Evolutionary conservation across 306 rosid genomes (phyloP).

Genomic region (Prinsepia uniflora): DNA sequence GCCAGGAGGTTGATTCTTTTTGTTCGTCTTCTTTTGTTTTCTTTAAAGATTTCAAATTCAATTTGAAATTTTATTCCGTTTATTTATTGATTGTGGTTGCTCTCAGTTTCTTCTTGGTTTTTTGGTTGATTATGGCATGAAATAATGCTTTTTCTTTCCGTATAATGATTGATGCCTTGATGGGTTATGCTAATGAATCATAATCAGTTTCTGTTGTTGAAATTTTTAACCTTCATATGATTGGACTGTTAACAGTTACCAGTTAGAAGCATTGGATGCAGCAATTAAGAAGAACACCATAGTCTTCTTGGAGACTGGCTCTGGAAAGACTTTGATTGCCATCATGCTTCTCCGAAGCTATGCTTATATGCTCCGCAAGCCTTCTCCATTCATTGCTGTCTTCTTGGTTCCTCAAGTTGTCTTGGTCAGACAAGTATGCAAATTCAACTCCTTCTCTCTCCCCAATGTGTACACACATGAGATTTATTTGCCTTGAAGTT

Average conservation of each 20-base stretch:
- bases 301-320: slow-evolving; percentile 81
- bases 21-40: background rate
- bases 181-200: background rate
- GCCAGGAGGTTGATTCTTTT: slow-evolving; percentile 54
- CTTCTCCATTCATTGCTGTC: slow-evolving; percentile 55
- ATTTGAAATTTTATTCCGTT: background rate
- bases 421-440: slow-evolving; percentile 64
- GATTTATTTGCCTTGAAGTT: too few species aligned
- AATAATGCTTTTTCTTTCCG: background rate
- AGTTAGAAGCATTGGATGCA: slow-evolving; percentile 66
- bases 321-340: slow-evolving; percentile 89
- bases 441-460: background rate
- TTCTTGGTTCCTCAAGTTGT: slow-evolving; percentile 88
- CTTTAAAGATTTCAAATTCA: background rate
- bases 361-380: slow-evolving; percentile 62
- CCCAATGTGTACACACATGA: background rate
- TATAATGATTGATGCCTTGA: background rate
- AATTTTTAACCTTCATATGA: background rate
- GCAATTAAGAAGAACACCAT: slow-evolving; percentile 59
- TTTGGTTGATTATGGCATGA: background rate
- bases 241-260: slow-evolving; percentile 50
- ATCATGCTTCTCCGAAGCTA: slow-evolving; percentile 80
- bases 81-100: background rate
- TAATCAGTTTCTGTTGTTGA: background rate
- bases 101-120: background rate